phyloP scores from a whole-genome alignment of 768 basidiomycete species.

The Xanthoconium purpureum region DNA sequence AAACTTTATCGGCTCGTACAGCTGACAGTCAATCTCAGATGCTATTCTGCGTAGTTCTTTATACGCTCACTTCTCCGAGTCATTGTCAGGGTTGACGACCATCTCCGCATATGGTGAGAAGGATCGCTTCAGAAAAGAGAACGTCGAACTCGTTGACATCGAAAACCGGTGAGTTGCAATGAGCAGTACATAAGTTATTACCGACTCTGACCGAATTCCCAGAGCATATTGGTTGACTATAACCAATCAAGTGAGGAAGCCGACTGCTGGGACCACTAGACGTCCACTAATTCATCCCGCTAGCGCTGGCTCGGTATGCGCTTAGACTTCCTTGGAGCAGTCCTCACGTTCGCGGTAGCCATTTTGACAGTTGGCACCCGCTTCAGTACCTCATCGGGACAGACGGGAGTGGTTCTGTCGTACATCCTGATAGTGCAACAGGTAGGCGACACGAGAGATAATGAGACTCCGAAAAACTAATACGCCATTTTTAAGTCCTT shows the following conservation, averaged over 20 bases:
- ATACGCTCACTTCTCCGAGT: slow-evolving; percentile 93
- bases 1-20: background rate
- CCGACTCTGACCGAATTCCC: background rate
- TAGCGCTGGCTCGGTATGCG: slow-evolving; percentile 86
- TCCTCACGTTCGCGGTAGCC: slow-evolving; percentile 74
- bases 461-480: background rate
- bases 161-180: slow-evolving; percentile 65
- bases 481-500: slow-evolving; percentile 43
- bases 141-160: slow-evolving; percentile 69
- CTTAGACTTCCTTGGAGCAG: slow-evolving; percentile 76
- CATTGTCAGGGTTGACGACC: slow-evolving; percentile 79
- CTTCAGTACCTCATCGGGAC: slow-evolving; percentile 71
- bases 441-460: slow-evolving; percentile 33
- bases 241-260: slow-evolving; percentile 60
- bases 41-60: slow-evolving; percentile 81
- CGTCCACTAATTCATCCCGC: background rate
- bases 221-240: slow-evolving; percentile 86
- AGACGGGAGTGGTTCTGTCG: slow-evolving; percentile 73
- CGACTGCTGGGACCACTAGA: background rate
- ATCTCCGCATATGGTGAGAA: slow-evolving; percentile 86
- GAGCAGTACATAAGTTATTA: background rate
- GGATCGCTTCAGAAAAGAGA: slow-evolving; percentile 72
- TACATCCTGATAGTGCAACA: slow-evolving; percentile 81
- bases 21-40: slow-evolving; percentile 40
- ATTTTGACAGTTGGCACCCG: slow-evolving; percentile 75